Evolutionary conservation across 202 grass and related monocot genomes (phyloP), one percentile per base, ranked within the genome.

Genomic region (Saccharum hybrid): DNA sequence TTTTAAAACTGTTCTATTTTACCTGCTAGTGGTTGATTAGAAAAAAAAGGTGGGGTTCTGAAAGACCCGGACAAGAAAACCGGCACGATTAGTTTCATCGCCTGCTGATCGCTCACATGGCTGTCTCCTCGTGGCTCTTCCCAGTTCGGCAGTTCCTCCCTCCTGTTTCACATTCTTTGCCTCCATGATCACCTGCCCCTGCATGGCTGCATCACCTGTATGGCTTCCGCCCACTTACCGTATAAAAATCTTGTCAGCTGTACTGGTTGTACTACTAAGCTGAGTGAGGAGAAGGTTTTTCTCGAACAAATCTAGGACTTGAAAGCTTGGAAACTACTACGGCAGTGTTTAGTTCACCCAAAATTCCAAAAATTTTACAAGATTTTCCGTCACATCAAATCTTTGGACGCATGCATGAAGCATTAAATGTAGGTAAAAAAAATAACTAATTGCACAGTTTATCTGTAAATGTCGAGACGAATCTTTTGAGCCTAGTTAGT

Each of bases 281-380:
- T 22, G 2, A 78, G 30, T 23, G 16, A 86, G 66, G 57, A 61
- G 74, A 39, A 46, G 66, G 26, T 40, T 86, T 89, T 61, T 18
- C 73, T 77, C 38, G 57, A 78, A 68, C 78, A 82, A 85, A 89
- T 82, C 59, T 86, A 72, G 48, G 78, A 52, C 74, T 90, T 78
- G 83, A 86, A 82, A 40, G 28, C n/a, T 56, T 67, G 7, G n/a
- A 72, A 76, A 63, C 41, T 45, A 45, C 42, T 33, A 36, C 34
- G 5, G 40, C 18, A n/a, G n/a, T n/a, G n/a, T n/a, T n/a, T n/a
- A n/a, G n/a, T n/a, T n/a, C n/a, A n/a, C n/a, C n/a, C n/a, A n/a
- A n/a, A n/a, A n/a, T n/a, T n/a, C n/a, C n/a, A n/a, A n/a, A n/a
- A n/a, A n/a, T n/a, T n/a, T n/a, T n/a, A n/a, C n/a, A n/a, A n/a